These are phyloP conservation scores for Conticribra weissflogii DNA, from an alignment of 108 stramenopile genomes.

Conservation along the genomic window DNA sequence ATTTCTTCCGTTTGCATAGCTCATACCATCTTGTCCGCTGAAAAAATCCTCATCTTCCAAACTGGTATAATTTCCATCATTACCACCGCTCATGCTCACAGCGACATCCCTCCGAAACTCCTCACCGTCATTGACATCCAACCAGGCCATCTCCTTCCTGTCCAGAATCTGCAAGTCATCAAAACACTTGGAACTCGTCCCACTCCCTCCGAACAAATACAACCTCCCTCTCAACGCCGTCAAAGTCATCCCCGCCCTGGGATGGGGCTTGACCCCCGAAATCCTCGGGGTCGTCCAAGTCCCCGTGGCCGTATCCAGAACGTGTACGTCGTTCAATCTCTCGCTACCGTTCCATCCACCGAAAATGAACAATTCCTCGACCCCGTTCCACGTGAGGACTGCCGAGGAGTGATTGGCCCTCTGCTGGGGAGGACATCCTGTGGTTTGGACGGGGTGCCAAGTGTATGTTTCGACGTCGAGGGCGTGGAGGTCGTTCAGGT, in stretches of 20 bases:
- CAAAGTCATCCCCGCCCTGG: slow-evolving; percentile 93
- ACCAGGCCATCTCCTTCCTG: slow-evolving; percentile 84
- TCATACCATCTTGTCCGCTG: slow-evolving; percentile 50
- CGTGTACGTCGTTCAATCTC: slow-evolving; percentile 90
- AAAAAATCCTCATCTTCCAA: slow-evolving; percentile 16
- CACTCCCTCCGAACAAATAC: slow-evolving; percentile 92
- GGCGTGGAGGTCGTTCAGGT: slow-evolving; percentile 56
- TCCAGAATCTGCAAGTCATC: slow-evolving; percentile 94
- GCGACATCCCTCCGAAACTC: neutral
- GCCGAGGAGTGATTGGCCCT: slow-evolving; percentile 93
- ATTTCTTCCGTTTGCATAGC: slow-evolving; percentile 9
- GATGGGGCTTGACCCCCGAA: slow-evolving; percentile 81
- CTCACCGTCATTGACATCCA: slow-evolving; percentile 79
- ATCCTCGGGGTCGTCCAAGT: slow-evolving; percentile 82
- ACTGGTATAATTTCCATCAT: neutral
- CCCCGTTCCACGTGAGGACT: slow-evolving; percentile 68
- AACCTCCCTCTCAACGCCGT: slow-evolving; percentile 84
- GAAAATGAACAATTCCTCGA: slow-evolving; percentile 87
- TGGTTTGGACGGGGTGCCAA: slow-evolving; percentile 82
- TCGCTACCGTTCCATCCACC: slow-evolving; percentile 94
- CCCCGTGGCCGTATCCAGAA: slow-evolving; percentile 78
- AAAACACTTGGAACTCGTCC: slow-evolving; percentile 88
- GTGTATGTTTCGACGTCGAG: slow-evolving; percentile 71
- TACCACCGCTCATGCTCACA: neutral
- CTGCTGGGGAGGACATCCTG: slow-evolving; percentile 75